Base-by-base conservation (phyloP, 139 green algal species). In the Closterium sp. region DNA sequence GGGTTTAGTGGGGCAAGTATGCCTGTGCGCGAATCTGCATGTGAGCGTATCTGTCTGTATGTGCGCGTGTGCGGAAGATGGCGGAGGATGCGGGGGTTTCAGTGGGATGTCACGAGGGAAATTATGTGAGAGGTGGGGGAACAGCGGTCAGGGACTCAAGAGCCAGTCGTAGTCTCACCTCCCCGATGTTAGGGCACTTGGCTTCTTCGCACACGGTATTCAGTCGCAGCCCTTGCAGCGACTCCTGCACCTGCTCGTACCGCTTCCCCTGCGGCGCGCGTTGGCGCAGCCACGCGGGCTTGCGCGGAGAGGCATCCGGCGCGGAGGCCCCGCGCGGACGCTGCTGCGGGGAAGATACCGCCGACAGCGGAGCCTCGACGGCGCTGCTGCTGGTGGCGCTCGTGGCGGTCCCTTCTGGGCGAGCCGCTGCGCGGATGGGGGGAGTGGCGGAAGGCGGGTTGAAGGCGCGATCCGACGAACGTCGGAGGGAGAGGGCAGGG, bases 161-260 rank as follows among this genome's bases (percentile, higher is more conserved):
- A 73, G 38, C 9, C 2, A 0, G 50, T 22, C 50, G 50, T 27
- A 27, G 10, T 73, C 31, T 32, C 89, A 94, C 91, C 91, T 99
- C 98, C 11, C 98, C 98, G 85, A 99, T 97, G 95, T 99, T 99
- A 27, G 98, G 98, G 94, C 98, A 97, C 94, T 96, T 94, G 0
- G 98, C 98, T 95, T 99, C 98, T 95, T 99, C 97, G 94, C 98
- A 99, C 38, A 99, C 94, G 22, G 97, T 99, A 24, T 96, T 93
- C 11, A 99, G 96, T 88, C 97, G 97, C 32, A 99, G 95, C 1
- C 89, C 95, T 2, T 96, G 94, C 84, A 99, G 95, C 90, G 97
- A 95, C 9, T 95, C 89, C 38, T 97, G 97, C 2, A 99, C 93
- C 86, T 97, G 31, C 93, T 94, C 91, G 87, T 92, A 95, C 73